These are phyloP conservation scores for Anisodus tanguticus DNA, from an alignment of 257 asterid genomes.

Conservation along the genomic window DNA sequence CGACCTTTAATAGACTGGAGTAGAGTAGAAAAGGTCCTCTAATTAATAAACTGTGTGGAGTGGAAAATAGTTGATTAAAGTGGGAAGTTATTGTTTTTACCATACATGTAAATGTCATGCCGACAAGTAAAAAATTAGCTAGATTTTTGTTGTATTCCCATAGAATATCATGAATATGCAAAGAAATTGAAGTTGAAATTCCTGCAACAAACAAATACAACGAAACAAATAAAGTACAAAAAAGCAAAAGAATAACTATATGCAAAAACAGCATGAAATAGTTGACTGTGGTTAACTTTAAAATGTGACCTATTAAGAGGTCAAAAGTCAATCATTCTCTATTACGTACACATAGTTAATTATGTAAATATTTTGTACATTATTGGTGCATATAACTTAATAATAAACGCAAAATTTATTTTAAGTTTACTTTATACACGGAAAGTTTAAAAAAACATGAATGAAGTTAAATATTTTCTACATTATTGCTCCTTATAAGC, in stretches of 20 bases:
- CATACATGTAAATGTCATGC: too few species aligned
- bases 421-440: too few species aligned
- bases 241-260: too few species aligned
- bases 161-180: background rate
- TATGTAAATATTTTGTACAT: too few species aligned
- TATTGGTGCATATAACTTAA: too few species aligned
- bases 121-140: too few species aligned
- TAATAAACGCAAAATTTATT: too few species aligned
- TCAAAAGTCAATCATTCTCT: background rate
- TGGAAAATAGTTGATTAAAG: background rate
- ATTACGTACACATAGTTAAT: background rate
- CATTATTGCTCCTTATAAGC: too few species aligned
- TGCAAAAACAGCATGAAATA: background rate
- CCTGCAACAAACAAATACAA: background rate
- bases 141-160: too few species aligned
- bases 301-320: background rate
- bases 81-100: background rate
- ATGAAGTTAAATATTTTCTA: too few species aligned
- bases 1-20: too few species aligned
- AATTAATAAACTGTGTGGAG: background rate
- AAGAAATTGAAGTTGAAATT: background rate
- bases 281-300: background rate
- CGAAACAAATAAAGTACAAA: background rate
- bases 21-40: background rate
- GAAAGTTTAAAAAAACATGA: too few species aligned